phyloP scores from a whole-genome alignment of 768 basidiomycete genomes.

The Porphyrellus cyaneotinctus region DNA sequence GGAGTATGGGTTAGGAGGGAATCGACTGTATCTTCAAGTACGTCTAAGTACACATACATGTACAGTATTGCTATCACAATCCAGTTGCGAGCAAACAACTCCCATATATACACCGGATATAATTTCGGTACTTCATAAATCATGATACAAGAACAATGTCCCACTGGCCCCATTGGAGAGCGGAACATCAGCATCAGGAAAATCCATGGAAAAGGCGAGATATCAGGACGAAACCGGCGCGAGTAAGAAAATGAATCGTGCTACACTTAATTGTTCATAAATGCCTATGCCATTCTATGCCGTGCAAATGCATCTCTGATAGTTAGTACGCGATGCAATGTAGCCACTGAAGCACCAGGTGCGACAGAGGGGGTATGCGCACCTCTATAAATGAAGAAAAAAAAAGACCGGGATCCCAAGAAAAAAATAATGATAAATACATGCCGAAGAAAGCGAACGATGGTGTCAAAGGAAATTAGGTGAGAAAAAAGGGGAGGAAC shows the following conservation, averaged over 20 bases:
- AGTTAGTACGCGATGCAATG: conserved; percentile 1
- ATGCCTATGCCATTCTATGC: conserved; percentile 15
- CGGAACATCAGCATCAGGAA: neutral
- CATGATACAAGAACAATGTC: neutral
- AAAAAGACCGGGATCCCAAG: neutral
- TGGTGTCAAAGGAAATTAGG: neutral
- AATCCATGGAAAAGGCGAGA: neutral
- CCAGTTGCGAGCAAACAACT: neutral
- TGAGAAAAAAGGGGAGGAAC: neutral
- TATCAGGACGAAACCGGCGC: neutral
- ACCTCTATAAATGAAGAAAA: neutral
- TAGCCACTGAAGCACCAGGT: neutral
- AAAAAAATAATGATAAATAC: neutral
- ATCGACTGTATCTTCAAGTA: no score
- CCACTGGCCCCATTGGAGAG: neutral
- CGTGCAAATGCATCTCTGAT: conserved; percentile 16
- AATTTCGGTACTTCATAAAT: neutral
- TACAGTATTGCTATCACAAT: neutral
- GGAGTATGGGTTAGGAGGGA: no score
- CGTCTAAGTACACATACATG: no score
- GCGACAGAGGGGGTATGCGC: neutral
- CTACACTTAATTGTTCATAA: neutral
- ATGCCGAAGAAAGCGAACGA: neutral
- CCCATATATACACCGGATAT: neutral
- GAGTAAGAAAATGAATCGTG: neutral